These are phyloP conservation scores for Microsporum audouinii DNA, from an alignment of 2,329 filamentous ascomycete species.

Conservation along the genomic window DNA sequence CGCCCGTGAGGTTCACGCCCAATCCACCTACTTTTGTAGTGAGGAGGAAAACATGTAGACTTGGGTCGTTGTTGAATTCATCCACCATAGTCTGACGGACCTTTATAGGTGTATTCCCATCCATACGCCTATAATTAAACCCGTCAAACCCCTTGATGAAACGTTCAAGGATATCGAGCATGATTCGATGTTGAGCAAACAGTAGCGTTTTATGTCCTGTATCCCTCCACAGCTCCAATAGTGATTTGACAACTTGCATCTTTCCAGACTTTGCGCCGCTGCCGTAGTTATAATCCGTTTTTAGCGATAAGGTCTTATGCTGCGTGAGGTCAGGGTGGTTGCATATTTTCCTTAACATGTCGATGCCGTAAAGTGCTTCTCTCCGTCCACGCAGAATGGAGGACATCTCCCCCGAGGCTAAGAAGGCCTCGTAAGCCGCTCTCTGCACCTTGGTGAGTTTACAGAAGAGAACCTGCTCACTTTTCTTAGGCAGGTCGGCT, in stretches of 20 bases:
- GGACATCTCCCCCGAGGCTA: constrained; percentile 74
- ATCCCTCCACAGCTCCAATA: constrained; percentile 79
- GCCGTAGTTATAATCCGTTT: constrained; percentile 65
- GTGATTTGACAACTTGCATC: constrained; percentile 83
- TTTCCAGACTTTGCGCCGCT: constrained; percentile 73
- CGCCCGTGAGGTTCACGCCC: constrained; percentile 87
- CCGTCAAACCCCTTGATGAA: constrained; percentile 58
- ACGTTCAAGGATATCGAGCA: constrained; percentile 85
- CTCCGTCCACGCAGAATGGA: constrained; percentile 63
- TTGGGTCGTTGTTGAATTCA: constrained; percentile 71
- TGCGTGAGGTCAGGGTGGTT: constrained; percentile 88
- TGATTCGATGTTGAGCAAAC: constrained; percentile 86
- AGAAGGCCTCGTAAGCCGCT: constrained; percentile 67
- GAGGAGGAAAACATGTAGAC: constrained; percentile 77
- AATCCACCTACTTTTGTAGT: constrained; percentile 93
- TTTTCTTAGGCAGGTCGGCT: constrained; percentile 87
- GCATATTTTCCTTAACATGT: constrained; percentile 88
- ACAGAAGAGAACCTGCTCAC: constrained; percentile 90
- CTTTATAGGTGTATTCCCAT: constrained; percentile 81
- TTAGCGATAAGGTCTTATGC: constrained; percentile 47
- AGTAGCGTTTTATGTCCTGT: constrained; percentile 89
- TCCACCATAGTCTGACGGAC: constrained; percentile 83
- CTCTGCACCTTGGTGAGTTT: constrained; percentile 73
- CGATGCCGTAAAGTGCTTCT: constrained; percentile 79
- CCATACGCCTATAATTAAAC: constrained; percentile 79